Conservation (phyloP, 768 basidiomycete species). For the Saitozyma podzolica region DNA sequence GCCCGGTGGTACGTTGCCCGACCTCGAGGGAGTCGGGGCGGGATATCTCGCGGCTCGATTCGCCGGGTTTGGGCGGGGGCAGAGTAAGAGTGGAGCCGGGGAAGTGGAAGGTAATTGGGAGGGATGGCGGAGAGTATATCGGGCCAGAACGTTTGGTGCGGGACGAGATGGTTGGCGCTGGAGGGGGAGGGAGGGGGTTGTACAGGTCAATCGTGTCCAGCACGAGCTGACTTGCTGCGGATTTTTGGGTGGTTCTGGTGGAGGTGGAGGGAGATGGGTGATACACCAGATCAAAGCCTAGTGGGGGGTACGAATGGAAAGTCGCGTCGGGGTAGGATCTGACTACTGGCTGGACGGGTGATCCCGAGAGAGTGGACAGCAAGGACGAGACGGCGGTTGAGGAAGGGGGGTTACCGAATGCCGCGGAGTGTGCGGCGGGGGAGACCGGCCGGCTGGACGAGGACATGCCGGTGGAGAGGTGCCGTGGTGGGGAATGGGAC, state of each 20-base stretch:
- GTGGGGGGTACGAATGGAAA: conserved; percentile 77
- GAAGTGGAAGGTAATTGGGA: conserved; percentile 25
- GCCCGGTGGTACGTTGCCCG: conserved; percentile 62
- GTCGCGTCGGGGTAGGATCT: conserved; percentile 79
- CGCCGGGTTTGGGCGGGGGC: conserved; percentile 13
- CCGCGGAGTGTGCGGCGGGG: background rate
- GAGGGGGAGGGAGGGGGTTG: conserved; percentile 55
- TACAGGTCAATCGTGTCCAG: conserved; percentile 81
- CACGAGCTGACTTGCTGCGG: conserved; percentile 48
- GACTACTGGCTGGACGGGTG: conserved; percentile 59
- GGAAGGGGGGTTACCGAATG: conserved; percentile 16
- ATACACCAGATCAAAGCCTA: conserved; percentile 82
- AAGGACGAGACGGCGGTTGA: conserved; percentile 6
- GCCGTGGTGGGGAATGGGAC: conserved; percentile 1
- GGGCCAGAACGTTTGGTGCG: conserved; percentile 46
- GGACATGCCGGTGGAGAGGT: background rate
- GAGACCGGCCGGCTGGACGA: background rate
- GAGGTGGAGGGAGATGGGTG: conserved; percentile 55
- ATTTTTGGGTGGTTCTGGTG: conserved; percentile 9
- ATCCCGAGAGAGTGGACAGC: conserved; percentile 9
- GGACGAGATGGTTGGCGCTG: conserved; percentile 52
- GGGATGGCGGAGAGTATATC: conserved; percentile 63
- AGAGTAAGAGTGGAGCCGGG: conserved; percentile 14
- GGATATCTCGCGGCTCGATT: background rate
- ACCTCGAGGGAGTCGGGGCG: conserved; percentile 53